phyloP scores from a whole-genome alignment of 495 filamentous ascomycete genomes.

The Talaromyces liani region DNA sequence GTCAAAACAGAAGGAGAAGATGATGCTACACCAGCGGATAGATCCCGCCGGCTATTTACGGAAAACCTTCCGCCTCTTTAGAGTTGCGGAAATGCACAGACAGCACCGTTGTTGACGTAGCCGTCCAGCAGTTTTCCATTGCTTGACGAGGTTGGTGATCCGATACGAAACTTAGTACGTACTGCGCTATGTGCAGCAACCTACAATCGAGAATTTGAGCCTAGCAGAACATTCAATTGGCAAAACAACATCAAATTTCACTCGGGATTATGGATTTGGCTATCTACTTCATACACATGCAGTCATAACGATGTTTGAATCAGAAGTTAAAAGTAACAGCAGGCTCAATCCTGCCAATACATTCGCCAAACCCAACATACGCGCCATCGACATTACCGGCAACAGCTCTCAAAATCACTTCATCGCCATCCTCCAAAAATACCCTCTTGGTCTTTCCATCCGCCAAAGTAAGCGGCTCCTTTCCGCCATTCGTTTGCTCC shows the following conservation, averaged over 20 bases:
- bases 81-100: no score
- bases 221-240: not conserved
- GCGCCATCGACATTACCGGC: constrained; percentile 50
- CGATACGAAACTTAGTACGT: not conserved
- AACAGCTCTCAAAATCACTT: constrained; percentile 60
- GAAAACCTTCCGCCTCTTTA: not conserved
- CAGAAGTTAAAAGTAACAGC: constrained; percentile 16
- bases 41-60: constrained; percentile 2
- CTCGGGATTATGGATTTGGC: not conserved
- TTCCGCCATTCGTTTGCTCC: constrained; percentile 66
- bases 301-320: not conserved
- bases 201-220: not conserved
- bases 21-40: not conserved
- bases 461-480: constrained; percentile 55
- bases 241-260: not conserved
- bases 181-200: not conserved
- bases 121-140: not conserved
- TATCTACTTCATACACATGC: not conserved
- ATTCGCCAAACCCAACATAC: constrained; percentile 69
- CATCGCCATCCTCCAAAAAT: constrained; percentile 84
- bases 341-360: constrained; percentile 50
- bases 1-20: not conserved
- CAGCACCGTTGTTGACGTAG: not conserved
- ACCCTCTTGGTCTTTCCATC: constrained; percentile 59
- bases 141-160: not conserved